Conservation (phyloP, 2,329 filamentous ascomycete genomes). For the Penicillium sp. region DNA sequence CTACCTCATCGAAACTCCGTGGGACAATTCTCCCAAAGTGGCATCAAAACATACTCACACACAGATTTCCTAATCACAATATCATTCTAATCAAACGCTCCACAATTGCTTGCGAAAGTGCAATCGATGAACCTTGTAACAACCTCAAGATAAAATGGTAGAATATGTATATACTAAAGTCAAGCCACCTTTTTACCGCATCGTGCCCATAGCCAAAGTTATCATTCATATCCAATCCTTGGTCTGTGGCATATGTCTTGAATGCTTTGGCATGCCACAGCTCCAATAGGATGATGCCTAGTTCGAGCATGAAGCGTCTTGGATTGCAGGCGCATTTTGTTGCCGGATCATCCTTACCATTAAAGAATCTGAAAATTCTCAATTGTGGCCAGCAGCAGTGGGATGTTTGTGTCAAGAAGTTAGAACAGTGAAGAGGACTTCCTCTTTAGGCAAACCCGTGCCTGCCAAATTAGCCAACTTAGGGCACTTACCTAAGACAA, state of each 20-base stretch:
- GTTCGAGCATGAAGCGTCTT: not conserved
- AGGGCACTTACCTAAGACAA: too few relatives aligned
- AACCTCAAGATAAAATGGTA: not conserved
- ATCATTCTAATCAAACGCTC: not conserved
- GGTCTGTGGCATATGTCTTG: not conserved
- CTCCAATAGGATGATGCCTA: not conserved
- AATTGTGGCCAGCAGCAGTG: too few relatives aligned
- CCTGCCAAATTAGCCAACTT: too few relatives aligned
- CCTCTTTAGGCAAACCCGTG: too few relatives aligned
- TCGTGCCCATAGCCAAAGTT: not conserved
- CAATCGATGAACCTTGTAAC: not conserved
- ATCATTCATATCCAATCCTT: not conserved
- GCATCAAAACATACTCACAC: not conserved
- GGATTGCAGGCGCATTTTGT: not conserved
- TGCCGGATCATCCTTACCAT: too few relatives aligned
- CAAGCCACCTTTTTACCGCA: not conserved
- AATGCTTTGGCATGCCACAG: not conserved
- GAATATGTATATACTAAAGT: not conserved
- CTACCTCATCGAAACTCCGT: not conserved
- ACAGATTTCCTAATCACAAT: not conserved
- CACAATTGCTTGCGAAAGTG: not conserved
- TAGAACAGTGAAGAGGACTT: too few relatives aligned
- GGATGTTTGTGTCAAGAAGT: too few relatives aligned
- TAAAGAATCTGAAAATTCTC: too few relatives aligned
- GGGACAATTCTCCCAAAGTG: not conserved